These are phyloP conservation scores for Proliferodiscus dingleyae DNA, from an alignment of 2,329 filamentous ascomycete species.

Conservation along the genomic window DNA sequence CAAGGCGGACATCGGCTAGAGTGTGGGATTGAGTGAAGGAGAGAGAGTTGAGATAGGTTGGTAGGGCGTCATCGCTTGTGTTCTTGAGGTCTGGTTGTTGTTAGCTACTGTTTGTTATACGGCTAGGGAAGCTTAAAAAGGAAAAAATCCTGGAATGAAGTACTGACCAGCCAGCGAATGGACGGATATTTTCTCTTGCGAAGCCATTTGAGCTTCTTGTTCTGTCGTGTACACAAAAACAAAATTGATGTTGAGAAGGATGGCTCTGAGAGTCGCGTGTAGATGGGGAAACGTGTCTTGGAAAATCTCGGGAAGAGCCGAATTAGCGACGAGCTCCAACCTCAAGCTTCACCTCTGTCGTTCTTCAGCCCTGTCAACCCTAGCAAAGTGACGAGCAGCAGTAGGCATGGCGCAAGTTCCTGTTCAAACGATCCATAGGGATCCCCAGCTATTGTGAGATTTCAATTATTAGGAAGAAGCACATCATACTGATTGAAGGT, in stretches of 20 bases:
- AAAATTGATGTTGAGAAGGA: slow-evolving; percentile 1
- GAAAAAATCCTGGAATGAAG: not conserved
- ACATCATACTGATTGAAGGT: slow-evolving; percentile 24
- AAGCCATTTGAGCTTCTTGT: slow-evolving; percentile 22
- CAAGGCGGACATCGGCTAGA: slow-evolving; percentile 76
- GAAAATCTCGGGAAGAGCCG: slow-evolving; percentile 25
- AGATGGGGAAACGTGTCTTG: slow-evolving; percentile 31
- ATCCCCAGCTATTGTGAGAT: slow-evolving; percentile 93
- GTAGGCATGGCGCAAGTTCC: slow-evolving; percentile 73
- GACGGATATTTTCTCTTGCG: slow-evolving; percentile 29
- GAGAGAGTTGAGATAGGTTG: slow-evolving; percentile 87
- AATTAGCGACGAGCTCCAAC: slow-evolving; percentile 20
- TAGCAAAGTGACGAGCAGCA: slow-evolving; percentile 5
- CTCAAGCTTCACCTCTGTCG: slow-evolving; percentile 13
- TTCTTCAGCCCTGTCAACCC: not conserved
- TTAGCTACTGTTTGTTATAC: slow-evolving; percentile 8
- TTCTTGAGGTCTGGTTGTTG: slow-evolving; percentile 77
- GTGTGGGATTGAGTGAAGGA: slow-evolving; percentile 77
- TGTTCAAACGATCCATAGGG: slow-evolving; percentile 93
- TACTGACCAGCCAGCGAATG: slow-evolving; percentile 29
- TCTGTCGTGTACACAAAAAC: not conserved
- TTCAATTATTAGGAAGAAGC: slow-evolving; percentile 11
- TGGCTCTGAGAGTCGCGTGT: slow-evolving; percentile 7
- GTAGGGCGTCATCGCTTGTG: slow-evolving; percentile 89
- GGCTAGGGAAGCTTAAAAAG: not conserved